Base-by-base conservation (phyloP, 1,139 yeast species). In the Taphrina deformans region DNA sequence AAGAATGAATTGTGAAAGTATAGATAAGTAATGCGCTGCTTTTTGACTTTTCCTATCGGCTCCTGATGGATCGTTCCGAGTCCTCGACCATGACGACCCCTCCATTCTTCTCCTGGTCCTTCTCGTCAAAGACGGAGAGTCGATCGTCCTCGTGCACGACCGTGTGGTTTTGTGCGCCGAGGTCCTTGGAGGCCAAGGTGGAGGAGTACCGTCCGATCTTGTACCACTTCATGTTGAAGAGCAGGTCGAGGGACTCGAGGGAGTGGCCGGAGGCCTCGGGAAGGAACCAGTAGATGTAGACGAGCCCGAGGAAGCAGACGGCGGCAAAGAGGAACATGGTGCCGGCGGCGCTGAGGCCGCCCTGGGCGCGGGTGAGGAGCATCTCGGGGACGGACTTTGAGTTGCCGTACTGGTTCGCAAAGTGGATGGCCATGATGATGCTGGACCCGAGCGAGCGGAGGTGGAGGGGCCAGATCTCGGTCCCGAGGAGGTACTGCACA, bases 361-460 rank as follows among this genome's bases (percentile, higher is more conserved):
- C 65, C 31, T 61, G 59, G 1, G 52, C 40, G 10, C 52, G 40
- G 18, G 53, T 40, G 27, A 62, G 41, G 18, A 62, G 50, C 51
- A 62, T 44, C 26, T 26, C 16, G 9, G 66, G 66, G n/a, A 62
- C 66, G 24, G 60, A 29, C 24, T 52, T 61, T 1, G 53, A 44
- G 38, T 61, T 61, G 18, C 65, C 60, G 40, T 81, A 85, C 73
- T 84, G 87, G 74, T 82, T 83, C 38, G 80, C 82, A 70, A 82
- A 84, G 73, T 85, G 88, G 71, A 83, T 77, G 3, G 79, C 80
- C 88, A 84, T 84, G 66, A 82, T 79, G 46, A 81, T 69, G 0
- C 85, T 79, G 67, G 82, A 83, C 29, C 86, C 87, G 69, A 82
- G 75, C 10, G 82, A 79, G 71, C 88, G 78, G 53, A 82, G 79